phyloP scores from a whole-genome alignment of 495 filamentous ascomycete genomes.

The Xylona heveae region DNA sequence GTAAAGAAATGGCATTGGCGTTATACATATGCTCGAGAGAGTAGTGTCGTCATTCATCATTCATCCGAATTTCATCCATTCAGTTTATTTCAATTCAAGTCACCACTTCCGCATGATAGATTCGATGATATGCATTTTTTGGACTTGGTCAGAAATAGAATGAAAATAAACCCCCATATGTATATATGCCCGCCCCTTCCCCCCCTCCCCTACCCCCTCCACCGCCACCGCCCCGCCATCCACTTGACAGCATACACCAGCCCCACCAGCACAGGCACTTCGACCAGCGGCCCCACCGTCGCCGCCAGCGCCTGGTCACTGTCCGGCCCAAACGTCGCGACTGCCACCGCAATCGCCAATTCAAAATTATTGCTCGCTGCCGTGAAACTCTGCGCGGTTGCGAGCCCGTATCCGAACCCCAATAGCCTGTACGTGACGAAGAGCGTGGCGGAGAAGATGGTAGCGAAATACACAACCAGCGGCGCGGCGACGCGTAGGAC shows the following conservation, averaged over 20 bases:
- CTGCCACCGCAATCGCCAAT: slow-evolving; percentile 77
- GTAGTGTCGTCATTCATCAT: too few species aligned
- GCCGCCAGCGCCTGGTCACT: slow-evolving; percentile 76
- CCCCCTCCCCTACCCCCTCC: slow-evolving; percentile 36
- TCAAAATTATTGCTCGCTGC: slow-evolving; percentile 95
- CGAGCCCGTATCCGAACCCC: slow-evolving; percentile 53
- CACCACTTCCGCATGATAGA: too few species aligned
- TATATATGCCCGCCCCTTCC: background rate
- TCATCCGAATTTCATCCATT: too few species aligned
- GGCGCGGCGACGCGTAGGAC: slow-evolving; percentile 65
- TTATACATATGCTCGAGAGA: too few species aligned
- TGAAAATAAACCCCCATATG: too few species aligned
- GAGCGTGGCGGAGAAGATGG: slow-evolving; percentile 54
- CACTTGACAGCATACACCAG: slow-evolving; percentile 61
- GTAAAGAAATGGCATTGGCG: too few species aligned
- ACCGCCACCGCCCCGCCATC: slow-evolving; percentile 29
- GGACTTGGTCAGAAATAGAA: too few species aligned
- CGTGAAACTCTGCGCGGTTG: slow-evolving; percentile 73
- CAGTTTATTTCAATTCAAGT: too few species aligned
- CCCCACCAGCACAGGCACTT: slow-evolving; percentile 67
- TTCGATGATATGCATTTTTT: too few species aligned
- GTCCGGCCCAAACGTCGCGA: slow-evolving; percentile 59
- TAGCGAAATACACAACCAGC: slow-evolving; percentile 54
- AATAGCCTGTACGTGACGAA: slow-evolving; percentile 25
- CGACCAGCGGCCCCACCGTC: slow-evolving; percentile 78